Conservation (phyloP, 345 rosid species). For the Hypericum perforatum region DNA sequence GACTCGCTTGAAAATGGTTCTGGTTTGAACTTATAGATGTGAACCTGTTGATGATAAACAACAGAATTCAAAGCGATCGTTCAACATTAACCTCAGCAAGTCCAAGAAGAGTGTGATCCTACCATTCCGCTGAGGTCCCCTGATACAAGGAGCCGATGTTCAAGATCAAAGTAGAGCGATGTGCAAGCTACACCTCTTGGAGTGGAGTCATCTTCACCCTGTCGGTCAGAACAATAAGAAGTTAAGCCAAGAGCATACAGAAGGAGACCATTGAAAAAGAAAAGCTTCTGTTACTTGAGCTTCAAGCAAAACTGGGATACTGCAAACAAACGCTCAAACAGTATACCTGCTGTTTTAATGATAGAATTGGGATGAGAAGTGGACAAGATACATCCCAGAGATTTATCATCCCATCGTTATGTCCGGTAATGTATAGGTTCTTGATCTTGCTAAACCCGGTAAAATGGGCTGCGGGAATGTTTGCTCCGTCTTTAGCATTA, state of each 20-base stretch:
- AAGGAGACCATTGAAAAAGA: neutral
- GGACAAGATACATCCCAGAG: slow-evolving; percentile 84
- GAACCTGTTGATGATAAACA: slow-evolving; percentile 40
- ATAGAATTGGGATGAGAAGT: slow-evolving; percentile 45
- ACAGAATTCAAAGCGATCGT: neutral
- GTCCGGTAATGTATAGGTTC: slow-evolving; percentile 77
- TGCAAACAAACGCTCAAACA: neutral
- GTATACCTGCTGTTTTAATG: slow-evolving; percentile 68
- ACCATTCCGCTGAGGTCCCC: slow-evolving; percentile 1
- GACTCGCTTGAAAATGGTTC: slow-evolving; percentile 61
- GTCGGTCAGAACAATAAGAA: slow-evolving; percentile 13
- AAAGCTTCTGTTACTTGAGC: neutral
- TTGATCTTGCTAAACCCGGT: slow-evolving; percentile 64
- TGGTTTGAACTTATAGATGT: slow-evolving; percentile 59
- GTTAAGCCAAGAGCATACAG: neutral
- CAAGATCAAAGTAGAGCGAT: slow-evolving; percentile 44
- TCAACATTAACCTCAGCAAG: neutral
- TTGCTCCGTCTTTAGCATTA: slow-evolving; percentile 40
- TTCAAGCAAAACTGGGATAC: neutral
- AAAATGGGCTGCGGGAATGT: slow-evolving; percentile 30
- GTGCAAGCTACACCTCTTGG: slow-evolving; percentile 54
- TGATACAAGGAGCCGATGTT: slow-evolving; percentile 3
- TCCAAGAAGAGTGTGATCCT: neutral
- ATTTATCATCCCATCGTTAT: slow-evolving; percentile 65
- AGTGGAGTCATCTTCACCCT: slow-evolving; percentile 65